Evolutionary conservation across 371 early-diverging fungal species (phyloP).

Genomic region (Actinomortierella ambigua): DNA sequence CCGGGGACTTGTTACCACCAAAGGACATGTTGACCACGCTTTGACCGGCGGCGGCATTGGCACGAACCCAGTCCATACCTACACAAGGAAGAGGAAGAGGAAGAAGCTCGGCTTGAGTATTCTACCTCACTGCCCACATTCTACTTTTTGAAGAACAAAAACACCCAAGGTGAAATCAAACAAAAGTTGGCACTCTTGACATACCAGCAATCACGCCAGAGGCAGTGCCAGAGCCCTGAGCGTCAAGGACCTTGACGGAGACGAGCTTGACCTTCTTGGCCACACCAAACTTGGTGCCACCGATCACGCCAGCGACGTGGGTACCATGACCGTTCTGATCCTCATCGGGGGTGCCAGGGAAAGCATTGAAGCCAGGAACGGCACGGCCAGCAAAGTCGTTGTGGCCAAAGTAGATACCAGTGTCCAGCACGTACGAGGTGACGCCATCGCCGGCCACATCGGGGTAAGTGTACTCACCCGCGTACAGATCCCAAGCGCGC

Average conservation of each 20-base stretch:
- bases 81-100: constrained; percentile 42
- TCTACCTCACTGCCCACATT: too few species aligned
- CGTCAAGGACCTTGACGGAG: constrained; percentile 59
- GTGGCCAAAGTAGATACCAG: constrained; percentile 51
- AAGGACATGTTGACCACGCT: constrained; percentile 73
- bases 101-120: too few species aligned
- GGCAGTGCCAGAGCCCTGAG: constrained; percentile 53
- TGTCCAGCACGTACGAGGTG: constrained; percentile 57
- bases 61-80: constrained; percentile 39
- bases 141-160: too few species aligned
- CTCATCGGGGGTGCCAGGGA: constrained; percentile 33
- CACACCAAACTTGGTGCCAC: constrained; percentile 49
- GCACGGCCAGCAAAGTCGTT: constrained; percentile 54
- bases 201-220: constrained; percentile 62
- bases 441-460: constrained; percentile 35
- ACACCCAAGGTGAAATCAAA: too few species aligned
- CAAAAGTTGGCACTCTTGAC: too few species aligned
- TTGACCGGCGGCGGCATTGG: constrained; percentile 29
- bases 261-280: constrained; percentile 54
- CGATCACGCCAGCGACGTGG: constrained; percentile 54
- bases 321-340: constrained; percentile 56
- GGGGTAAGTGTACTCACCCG: constrained; percentile 4
- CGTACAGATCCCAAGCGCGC: background rate
- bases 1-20: constrained; percentile 69
- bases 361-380: constrained; percentile 1